A percentile compares a stretch with the other conserved stretches of the same genome.
phyloP scores from a whole-genome alignment of 257 asterid species.

The Knoxia roxburghii region DNA sequence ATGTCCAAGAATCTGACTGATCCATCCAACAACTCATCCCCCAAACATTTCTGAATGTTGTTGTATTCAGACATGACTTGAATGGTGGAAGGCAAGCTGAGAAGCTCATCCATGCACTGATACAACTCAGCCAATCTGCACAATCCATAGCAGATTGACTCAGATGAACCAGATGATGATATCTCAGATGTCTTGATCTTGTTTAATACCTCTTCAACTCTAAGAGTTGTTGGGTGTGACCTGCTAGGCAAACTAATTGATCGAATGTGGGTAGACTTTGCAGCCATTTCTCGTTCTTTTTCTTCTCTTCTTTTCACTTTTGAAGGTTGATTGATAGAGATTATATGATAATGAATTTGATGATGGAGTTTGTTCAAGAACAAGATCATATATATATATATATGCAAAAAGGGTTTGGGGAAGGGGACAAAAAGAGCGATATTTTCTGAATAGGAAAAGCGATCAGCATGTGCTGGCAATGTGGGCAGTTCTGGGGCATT shows the following conservation, averaged over 20 bases:
- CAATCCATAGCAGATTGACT: constrained; percentile 13
- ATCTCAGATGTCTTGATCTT: constrained; percentile 27
- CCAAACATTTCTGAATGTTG: constrained; percentile 19
- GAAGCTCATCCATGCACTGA: constrained; percentile 9
- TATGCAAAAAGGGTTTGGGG: not conserved
- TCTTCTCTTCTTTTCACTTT: not conserved
- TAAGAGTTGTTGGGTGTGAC: constrained; percentile 30
- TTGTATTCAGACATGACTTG: constrained; percentile 20
- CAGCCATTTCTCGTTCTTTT: constrained; percentile 16
- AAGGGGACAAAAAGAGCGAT: constrained; percentile 21
- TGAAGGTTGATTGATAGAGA: not conserved
- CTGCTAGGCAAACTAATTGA: constrained; percentile 34
- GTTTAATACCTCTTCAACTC: constrained; percentile 26
- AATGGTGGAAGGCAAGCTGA: constrained; percentile 22
- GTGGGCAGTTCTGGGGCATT: not conserved
- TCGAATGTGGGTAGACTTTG: constrained; percentile 19
- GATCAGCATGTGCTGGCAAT: constrained; percentile 22
- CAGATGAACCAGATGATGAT: constrained; percentile 4
- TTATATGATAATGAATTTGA: not conserved
- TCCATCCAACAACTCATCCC: constrained; percentile 21
- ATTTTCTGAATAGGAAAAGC: not conserved
- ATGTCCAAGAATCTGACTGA: constrained; percentile 25
- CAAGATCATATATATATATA: constrained; percentile 9
- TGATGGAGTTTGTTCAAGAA: not conserved
- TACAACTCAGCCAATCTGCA: constrained; percentile 23